Evolutionary conservation across 2,329 filamentous ascomycete species (phyloP).

Genomic region (Sarocladium brachiariae): DNA sequence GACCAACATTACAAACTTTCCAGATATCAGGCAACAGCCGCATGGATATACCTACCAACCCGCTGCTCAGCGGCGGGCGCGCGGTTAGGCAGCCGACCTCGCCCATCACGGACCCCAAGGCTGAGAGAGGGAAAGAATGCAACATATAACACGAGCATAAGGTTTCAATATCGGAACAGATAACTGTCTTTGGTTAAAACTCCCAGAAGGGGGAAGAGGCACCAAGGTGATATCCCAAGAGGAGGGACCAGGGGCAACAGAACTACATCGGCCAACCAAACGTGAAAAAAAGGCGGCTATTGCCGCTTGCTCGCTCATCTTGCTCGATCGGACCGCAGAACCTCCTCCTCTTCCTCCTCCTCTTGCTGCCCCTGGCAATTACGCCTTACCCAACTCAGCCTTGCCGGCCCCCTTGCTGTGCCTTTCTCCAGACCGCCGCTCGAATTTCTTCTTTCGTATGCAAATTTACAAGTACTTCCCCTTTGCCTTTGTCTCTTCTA

Average conservation of each 20-base stretch:
- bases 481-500: background rate
- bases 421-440: background rate
- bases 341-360: too few species aligned
- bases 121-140: background rate
- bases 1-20: too few species aligned
- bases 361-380: background rate
- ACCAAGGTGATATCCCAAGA: background rate
- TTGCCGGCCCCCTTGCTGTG: background rate
- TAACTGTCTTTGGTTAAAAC: background rate
- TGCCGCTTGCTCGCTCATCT: background rate
- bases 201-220: background rate
- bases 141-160: background rate
- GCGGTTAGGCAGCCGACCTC: too few species aligned
- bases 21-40: too few species aligned
- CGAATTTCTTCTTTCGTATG: background rate
- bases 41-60: too few species aligned
- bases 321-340: background rate
- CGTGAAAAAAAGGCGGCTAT: background rate
- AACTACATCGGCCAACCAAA: background rate
- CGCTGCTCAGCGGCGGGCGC: too few species aligned
- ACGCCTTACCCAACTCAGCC: conserved; percentile 7
- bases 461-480: background rate
- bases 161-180: background rate
- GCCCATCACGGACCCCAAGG: too few species aligned
- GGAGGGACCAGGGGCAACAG: background rate